Conservation (phyloP, 2,329 filamentous ascomycete species). For the Delphinella strobiligena region DNA sequence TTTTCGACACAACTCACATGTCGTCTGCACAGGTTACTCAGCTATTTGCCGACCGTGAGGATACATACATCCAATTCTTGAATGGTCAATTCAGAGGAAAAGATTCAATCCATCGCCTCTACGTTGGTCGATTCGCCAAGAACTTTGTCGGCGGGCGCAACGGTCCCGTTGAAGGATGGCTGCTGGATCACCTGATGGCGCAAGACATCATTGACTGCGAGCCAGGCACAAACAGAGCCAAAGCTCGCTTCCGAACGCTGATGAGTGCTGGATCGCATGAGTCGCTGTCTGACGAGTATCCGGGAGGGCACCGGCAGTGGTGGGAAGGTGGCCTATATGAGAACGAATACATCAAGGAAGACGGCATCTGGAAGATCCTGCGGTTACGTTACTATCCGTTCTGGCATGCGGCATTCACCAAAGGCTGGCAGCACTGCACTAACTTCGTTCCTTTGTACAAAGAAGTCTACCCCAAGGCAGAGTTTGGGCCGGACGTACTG, state of each 20-base stretch:
- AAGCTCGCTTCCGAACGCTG: conserved; percentile 41
- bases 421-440: too few species aligned
- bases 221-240: conserved; percentile 34
- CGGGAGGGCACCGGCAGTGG: conserved; percentile 43
- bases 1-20: too few species aligned
- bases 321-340: conserved; percentile 48
- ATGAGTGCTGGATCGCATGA: conserved; percentile 45
- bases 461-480: too few species aligned
- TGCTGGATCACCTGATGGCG: conserved; percentile 47
- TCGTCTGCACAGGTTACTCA: too few species aligned
- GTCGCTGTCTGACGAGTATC: conserved; percentile 37
- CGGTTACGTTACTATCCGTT: conserved; percentile 45
- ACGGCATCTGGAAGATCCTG: conserved; percentile 43
- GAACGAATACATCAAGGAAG: conserved; percentile 46
- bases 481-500: too few species aligned
- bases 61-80: conserved; percentile 45
- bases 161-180: conserved; percentile 43
- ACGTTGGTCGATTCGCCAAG: conserved; percentile 39
- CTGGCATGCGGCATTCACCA: too few species aligned
- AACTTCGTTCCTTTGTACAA: too few species aligned
- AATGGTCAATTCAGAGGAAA: conserved; percentile 42
- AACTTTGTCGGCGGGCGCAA: conserved; percentile 43
- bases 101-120: conserved; percentile 39
- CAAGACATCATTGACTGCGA: conserved; percentile 44
- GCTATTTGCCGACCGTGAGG: conserved; percentile 42